These are phyloP conservation scores for Wickerhamomyces xylosicus DNA, from an alignment of 805 yeast species.

Conservation along the genomic window DNA sequence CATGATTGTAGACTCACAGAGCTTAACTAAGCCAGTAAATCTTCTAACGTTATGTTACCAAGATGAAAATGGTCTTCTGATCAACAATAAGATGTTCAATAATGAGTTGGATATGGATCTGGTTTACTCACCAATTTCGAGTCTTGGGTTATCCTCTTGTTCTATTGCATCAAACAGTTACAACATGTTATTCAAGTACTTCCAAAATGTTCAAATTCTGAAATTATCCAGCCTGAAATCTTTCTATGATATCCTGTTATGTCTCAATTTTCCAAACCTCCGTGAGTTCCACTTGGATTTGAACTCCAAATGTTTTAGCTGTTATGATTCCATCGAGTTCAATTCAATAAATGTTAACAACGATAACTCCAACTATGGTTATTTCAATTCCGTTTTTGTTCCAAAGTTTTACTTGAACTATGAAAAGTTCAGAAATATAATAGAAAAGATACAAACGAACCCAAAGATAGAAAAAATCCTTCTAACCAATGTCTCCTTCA, in stretches of 20 bases:
- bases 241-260: constrained; percentile 36
- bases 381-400: constrained; percentile 18
- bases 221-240: constrained; percentile 29
- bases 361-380: constrained; percentile 17
- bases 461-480: constrained; percentile 11
- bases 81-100: constrained; percentile 11
- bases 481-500: constrained; percentile 16
- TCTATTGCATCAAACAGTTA: constrained; percentile 27
- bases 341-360: constrained; percentile 12
- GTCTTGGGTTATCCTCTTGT: constrained; percentile 23
- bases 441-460: constrained; percentile 11
- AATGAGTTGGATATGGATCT: constrained; percentile 12
- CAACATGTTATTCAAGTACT: constrained; percentile 26
- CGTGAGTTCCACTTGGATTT: constrained; percentile 35
- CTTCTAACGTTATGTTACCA: constrained; percentile 4
- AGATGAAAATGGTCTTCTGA: constrained; percentile 14
- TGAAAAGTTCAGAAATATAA: constrained; percentile 5
- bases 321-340: constrained; percentile 12
- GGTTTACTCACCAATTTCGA: constrained; percentile 22
- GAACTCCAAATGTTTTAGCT: constrained; percentile 32
- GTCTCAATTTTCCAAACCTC: constrained; percentile 33
- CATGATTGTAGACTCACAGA: constrained; percentile 36
- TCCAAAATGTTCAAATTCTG: constrained; percentile 28
- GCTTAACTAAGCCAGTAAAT: constrained; percentile 21
- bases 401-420: constrained; percentile 20